phyloP scores from a whole-genome alignment of 2,329 filamentous ascomycete species.

The Trichoderma sp. region DNA sequence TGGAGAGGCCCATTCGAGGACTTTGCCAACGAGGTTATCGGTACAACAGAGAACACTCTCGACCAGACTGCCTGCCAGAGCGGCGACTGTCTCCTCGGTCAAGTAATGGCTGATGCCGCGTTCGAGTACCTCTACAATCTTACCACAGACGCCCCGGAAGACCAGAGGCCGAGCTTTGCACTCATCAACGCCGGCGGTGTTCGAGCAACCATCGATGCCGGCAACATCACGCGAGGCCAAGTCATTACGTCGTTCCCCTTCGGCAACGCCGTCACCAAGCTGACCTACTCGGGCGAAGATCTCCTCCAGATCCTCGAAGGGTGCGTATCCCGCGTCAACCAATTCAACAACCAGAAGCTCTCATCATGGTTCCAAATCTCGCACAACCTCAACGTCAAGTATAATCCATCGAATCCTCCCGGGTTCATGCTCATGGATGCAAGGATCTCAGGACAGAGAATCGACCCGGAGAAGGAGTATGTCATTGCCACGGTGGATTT shows the following conservation, averaged over 20 bases:
- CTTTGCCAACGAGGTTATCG: slow-evolving; percentile 59
- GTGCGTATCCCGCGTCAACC: slow-evolving; percentile 55
- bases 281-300: slow-evolving; percentile 53
- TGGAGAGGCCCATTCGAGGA: slow-evolving; percentile 64
- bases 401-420: slow-evolving; percentile 52
- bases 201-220: slow-evolving; percentile 62
- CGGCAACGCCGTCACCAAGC: slow-evolving; percentile 63
- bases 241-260: slow-evolving; percentile 67
- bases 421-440: slow-evolving; percentile 56
- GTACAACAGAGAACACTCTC: slow-evolving; percentile 54
- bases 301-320: slow-evolving; percentile 62
- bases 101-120: slow-evolving; percentile 61
- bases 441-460: slow-evolving; percentile 48
- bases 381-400: slow-evolving; percentile 56
- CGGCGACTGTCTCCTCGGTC: slow-evolving; percentile 59
- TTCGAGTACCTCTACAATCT: slow-evolving; percentile 58
- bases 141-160: slow-evolving; percentile 32
- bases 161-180: slow-evolving; percentile 52
- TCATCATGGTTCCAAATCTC: slow-evolving; percentile 64
- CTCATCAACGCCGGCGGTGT: slow-evolving; percentile 66
- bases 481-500: slow-evolving; percentile 64
- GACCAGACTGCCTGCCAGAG: slow-evolving; percentile 60
- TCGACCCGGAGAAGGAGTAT: slow-evolving; percentile 52
- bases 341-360: slow-evolving; percentile 53
- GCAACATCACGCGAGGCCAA: slow-evolving; percentile 63